Base-by-base conservation (phyloP, 768 basidiomycete species). In the Lactifluus echinatus region DNA sequence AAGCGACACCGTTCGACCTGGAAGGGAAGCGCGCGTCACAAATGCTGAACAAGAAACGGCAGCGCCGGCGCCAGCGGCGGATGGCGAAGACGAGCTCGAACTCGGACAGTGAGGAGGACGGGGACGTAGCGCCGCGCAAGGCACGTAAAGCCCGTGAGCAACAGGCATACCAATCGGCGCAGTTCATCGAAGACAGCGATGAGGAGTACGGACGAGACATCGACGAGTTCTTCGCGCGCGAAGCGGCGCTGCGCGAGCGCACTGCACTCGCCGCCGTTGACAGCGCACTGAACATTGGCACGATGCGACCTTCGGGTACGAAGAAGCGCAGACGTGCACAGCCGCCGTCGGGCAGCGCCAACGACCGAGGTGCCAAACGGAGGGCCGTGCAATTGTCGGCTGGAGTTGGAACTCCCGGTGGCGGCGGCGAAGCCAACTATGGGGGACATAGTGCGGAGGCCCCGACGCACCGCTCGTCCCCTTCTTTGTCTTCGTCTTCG, bases 151-250 rank as follows among this genome's bases (percentile, higher is more conserved):
- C 74, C 63, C 84, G 81, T 67, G 87, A 88, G 67, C 79, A 80
- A 67, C 79, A 83, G 72, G 74, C 75, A 57, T 93, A 89, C 76
- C 93, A 92, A 69, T 89, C 87, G 7, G 91, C 90, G 10, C 86
- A 90, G 69, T 89, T 94, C 68, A 93, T 95, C 68, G 84, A 88
- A 66, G 93, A 96, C 71, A 91, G 89, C 60, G 93, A 96, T 65
- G 85, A 76, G 54, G 89, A 91, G 68, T 62, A 45, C 45, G 82
- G 82, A 56, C 88, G 80, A 15, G 84, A 87, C 66, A 85, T 92
- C 69, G 85, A 87, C 49, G 81, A 76, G 5, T 96, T 96, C 77
- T 81, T 93, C 56, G 85, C 77, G 70, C 80, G 77, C 65, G 93
- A 95, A 71, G 79, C 78, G 65, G 73, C 60, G 50, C 69, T 81